Base-by-base conservation (phyloP, 2,329 filamentous ascomycete genomes). In the Botrytis byssoidea region DNA sequence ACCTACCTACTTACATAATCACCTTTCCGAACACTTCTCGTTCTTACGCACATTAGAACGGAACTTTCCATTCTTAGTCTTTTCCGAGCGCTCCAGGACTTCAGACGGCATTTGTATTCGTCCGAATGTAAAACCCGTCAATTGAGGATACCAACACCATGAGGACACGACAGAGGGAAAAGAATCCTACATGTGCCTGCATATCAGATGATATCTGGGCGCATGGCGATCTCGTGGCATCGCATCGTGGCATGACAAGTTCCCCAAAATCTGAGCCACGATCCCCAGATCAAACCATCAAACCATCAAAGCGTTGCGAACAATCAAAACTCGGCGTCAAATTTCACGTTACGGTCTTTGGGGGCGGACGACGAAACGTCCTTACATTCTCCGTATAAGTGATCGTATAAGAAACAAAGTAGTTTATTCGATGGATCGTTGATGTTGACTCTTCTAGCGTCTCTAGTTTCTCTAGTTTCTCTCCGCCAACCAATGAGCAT, bases 201-300 rank as follows among this genome's bases (percentile, higher is more conserved):
- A 55, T 40, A 57, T 68, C 65, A 57, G 35, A 68, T 68, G 35
- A 16, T 66, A 32, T 4, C 66, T 32, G 14, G 35, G 66, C 35
- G 35, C 48, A 57, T 57, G 66, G 48, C 25, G 25, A 68, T 40
- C 65, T 42, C 35, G 48, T 68, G 65, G 65, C 65, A 29, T 57
- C 42, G n/a, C 32, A 32, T 42, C 22, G n/a, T n/a, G 35, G 35
- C 40, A 42, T 64, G 25, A 64, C 8, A 44, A 18, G 40, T 64
- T 20, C 61, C n/a, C 61, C 61, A 29, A 29, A 6, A 48, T 57
- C 40, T 67, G 65, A 65, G 48, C 35, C 48, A 42, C 29, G 22
- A 6, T 51, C 32, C 14, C 22, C 46, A 55, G 18, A n/a, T 35
- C 65, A 20, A 40, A 29, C 14, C 51, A 29, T 29, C 18, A 14